Evolutionary conservation across 306 rosid genomes (phyloP).

Genomic region (Biancaea sappan): DNA sequence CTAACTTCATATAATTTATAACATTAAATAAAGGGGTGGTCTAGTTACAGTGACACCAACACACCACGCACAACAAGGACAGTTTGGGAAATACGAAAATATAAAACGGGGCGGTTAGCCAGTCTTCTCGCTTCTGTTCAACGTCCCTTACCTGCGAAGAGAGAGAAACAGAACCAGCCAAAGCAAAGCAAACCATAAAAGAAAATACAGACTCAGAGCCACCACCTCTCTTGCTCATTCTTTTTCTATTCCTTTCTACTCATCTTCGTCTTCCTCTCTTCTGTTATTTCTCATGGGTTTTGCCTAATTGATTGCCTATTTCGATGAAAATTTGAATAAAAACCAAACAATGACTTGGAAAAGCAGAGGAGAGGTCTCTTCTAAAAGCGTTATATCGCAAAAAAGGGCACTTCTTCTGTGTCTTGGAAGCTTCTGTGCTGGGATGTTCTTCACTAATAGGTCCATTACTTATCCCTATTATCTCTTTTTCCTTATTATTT

Average conservation of each 20-base stretch:
- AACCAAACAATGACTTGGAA: slow-evolving; percentile 93
- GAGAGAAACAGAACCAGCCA: slow-evolving; percentile 34
- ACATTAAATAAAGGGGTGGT: slow-evolving; percentile 41
- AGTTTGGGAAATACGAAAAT: slow-evolving; percentile 47
- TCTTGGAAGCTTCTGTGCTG: slow-evolving; percentile 83
- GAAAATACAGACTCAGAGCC: slow-evolving; percentile 35
- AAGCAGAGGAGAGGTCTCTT: slow-evolving; percentile 71
- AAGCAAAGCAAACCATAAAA: slow-evolving; percentile 22
- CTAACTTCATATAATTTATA: too few species aligned
- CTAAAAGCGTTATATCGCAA: slow-evolving; percentile 64
- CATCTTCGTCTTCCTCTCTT: slow-evolving; percentile 8
- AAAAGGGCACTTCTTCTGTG: slow-evolving; percentile 88
- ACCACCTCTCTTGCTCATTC: slow-evolving; percentile 38
- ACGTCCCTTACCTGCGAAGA: slow-evolving; percentile 71
- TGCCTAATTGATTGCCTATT: slow-evolving; percentile 25
- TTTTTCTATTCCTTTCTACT: neutral
- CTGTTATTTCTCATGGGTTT: slow-evolving; percentile 39
- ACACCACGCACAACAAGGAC: too few species aligned
- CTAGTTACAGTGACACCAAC: too few species aligned
- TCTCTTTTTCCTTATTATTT: neutral
- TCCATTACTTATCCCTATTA: slow-evolving; percentile 6
- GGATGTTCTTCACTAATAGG: slow-evolving; percentile 93
- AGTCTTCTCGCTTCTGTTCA: slow-evolving; percentile 64
- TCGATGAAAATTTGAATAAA: slow-evolving; percentile 5
- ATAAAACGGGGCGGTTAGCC: slow-evolving; percentile 51